Conservation (phyloP, 805 yeast species). For the Pichia rugopelliculosa region DNA sequence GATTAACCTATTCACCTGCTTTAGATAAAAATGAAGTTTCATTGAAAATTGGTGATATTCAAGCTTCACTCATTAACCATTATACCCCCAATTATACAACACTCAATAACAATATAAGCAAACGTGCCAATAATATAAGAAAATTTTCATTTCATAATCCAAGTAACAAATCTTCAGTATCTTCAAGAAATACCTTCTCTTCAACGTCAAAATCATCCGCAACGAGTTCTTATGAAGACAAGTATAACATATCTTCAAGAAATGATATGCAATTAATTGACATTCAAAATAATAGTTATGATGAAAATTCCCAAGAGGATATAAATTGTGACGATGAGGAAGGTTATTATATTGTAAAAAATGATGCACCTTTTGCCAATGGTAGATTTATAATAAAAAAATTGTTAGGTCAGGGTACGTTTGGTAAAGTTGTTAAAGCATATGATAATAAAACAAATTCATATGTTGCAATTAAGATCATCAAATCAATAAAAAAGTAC, state of each 20-base stretch:
- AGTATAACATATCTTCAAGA: background rate
- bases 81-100: slow-evolving; percentile 23
- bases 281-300: background rate
- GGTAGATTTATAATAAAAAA: slow-evolving; percentile 57
- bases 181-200: slow-evolving; percentile 2
- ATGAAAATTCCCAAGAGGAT: slow-evolving; percentile 12
- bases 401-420: slow-evolving; percentile 85
- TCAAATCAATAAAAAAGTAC: slow-evolving; percentile 86
- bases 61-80: slow-evolving; percentile 27
- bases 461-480: slow-evolving; percentile 84
- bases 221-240: slow-evolving; percentile 10
- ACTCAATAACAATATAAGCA: slow-evolving; percentile 9
- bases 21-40: slow-evolving; percentile 28
- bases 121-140: slow-evolving; percentile 4
- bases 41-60: slow-evolving; percentile 35
- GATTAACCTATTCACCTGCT: slow-evolving; percentile 32
- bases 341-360: slow-evolving; percentile 63
- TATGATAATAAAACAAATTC: slow-evolving; percentile 52
- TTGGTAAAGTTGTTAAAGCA: slow-evolving; percentile 86
- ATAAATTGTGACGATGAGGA: slow-evolving; percentile 52
- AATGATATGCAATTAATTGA: background rate
- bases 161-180: slow-evolving; percentile 3
- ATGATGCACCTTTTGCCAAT: slow-evolving; percentile 61
- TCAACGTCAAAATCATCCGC: slow-evolving; percentile 14
- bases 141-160: slow-evolving; percentile 22